Base-by-base conservation (phyloP, 2,329 filamentous ascomycete genomes). In the Corynespora cassiicola region DNA sequence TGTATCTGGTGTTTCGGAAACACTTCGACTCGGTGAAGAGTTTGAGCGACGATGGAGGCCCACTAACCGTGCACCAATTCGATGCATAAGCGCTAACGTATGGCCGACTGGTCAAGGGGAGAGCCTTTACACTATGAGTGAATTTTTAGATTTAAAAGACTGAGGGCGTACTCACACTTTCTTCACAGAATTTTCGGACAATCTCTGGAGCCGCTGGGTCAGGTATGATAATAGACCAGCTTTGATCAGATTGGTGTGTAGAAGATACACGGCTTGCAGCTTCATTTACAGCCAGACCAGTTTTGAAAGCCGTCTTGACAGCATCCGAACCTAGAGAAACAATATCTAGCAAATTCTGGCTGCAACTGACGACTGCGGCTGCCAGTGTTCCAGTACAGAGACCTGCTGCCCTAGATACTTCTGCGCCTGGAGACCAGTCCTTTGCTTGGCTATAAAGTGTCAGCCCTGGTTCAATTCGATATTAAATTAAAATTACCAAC, bases 61-160 rank as follows among this genome's bases (percentile, higher is more conserved):
- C 80, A 32, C 79, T 82, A 29, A 83, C 69, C 24, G 77, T 75
- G 29, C 81, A 63, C 38, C 70, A 76, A 36, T 63, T 73, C 15
- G 72, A 58, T 5, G 74, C 75, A 15, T 75, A 65, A 12, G 78
- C 76, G 59, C 79, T 82, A 39, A 83, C 61, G 52, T 82, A 85
- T 3, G 42, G 45, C 3, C 25, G 32, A 19, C 32, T 39, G 22
- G 43, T 22, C 20, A 24, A 16, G 6, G 49, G 49, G 22, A 48
- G 18, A 19, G 30, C 39, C 7, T 44, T 25, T 18, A 14, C 10
- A 28, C 25, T 14, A 28, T 8, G 25, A 28, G 10, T 28, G 25
- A 28, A n/a, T 28, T 7, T 8, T 12, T 14, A 7, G 25, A 7
- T 12, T 28, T 11, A 33, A 15, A 23, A 12, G 7, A 12, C 6